Conservation (phyloP, 2,329 filamentous ascomycete genomes). For the Aspergillus eucalypticola region DNA sequence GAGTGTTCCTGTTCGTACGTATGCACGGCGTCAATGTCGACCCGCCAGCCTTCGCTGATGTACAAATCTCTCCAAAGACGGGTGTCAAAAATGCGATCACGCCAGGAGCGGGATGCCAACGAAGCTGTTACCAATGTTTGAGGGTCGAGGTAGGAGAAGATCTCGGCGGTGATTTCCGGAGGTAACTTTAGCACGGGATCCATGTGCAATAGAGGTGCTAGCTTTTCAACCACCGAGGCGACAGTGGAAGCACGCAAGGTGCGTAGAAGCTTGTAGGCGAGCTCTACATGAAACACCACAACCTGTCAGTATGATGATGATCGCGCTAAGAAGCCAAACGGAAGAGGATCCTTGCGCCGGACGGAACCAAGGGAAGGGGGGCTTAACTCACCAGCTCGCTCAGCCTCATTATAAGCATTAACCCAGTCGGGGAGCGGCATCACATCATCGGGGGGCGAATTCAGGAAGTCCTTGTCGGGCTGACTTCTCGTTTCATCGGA, state of each 20-base stretch:
- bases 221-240: slow-evolving; percentile 73
- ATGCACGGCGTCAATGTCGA: slow-evolving; percentile 65
- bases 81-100: slow-evolving; percentile 75
- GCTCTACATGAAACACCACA: slow-evolving; percentile 56
- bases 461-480: slow-evolving; percentile 40
- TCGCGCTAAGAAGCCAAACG: background rate
- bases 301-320: slow-evolving; percentile 18
- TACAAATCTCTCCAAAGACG: slow-evolving; percentile 86
- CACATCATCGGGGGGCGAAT: slow-evolving; percentile 40
- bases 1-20: slow-evolving; percentile 62
- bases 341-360: slow-evolving; percentile 10
- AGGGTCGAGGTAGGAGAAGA: slow-evolving; percentile 83
- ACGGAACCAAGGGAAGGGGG: background rate
- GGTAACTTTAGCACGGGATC: slow-evolving; percentile 86
- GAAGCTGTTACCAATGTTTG: slow-evolving; percentile 77
- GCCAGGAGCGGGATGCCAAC: slow-evolving; percentile 78
- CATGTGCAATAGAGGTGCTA: slow-evolving; percentile 84
- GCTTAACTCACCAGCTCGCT: slow-evolving; percentile 54
- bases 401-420: slow-evolving; percentile 54
- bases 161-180: slow-evolving; percentile 84
- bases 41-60: slow-evolving; percentile 80
- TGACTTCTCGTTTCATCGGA: slow-evolving; percentile 68
- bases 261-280: slow-evolving; percentile 75
- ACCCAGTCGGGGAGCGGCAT: slow-evolving; percentile 57
- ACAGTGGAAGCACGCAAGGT: slow-evolving; percentile 78